These are phyloP conservation scores for Yamadazyma conglobata DNA, from an alignment of 1,139 yeast species.

Conservation along the genomic window DNA sequence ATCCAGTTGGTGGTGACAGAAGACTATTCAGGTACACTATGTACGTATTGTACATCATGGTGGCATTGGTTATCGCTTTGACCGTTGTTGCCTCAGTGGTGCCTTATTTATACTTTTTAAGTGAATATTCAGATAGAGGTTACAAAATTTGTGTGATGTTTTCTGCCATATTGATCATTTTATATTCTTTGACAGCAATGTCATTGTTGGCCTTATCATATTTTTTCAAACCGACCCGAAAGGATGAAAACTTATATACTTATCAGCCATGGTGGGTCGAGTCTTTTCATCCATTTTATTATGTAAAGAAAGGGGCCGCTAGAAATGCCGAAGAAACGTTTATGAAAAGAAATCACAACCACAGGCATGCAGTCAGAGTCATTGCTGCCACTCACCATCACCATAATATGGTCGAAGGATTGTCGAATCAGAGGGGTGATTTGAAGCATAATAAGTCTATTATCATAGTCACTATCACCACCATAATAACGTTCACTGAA, in stretches of 20 bases:
- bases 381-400: conserved; percentile 46
- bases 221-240: conserved; percentile 39
- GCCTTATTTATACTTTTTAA: conserved; percentile 32
- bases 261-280: conserved; percentile 51
- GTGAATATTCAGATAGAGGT: conserved; percentile 16
- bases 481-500: conserved; percentile 31
- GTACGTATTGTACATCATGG: conserved; percentile 30
- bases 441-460: conserved; percentile 36
- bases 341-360: conserved; percentile 43
- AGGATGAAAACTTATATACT: conserved; percentile 42
- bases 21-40: conserved; percentile 34
- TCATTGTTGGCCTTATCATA: conserved; percentile 36
- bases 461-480: conserved; percentile 28
- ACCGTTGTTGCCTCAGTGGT: conserved; percentile 33
- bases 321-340: conserved; percentile 39
- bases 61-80: conserved; percentile 27
- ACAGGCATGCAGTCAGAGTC: conserved; percentile 42
- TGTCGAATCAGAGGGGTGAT: conserved; percentile 37
- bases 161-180: conserved; percentile 28
- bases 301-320: conserved; percentile 37
- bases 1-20: conserved; percentile 45
- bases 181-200: conserved; percentile 35
- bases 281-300: conserved; percentile 40
- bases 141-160: conserved; percentile 32
- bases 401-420: conserved; percentile 40